Conservation (phyloP, 768 basidiomycete species). For the Tephrocybe sp. region DNA sequence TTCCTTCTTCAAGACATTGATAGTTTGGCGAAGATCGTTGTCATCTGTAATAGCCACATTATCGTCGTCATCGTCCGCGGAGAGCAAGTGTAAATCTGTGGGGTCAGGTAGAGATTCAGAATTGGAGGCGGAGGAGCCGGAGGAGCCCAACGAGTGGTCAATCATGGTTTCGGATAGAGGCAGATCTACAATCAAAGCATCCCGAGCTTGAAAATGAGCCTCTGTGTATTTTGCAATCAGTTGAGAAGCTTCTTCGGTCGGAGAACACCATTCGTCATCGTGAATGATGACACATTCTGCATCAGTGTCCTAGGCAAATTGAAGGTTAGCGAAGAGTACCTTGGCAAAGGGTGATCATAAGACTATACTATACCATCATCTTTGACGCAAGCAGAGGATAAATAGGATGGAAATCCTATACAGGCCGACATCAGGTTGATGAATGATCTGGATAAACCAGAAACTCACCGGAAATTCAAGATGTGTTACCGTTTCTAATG, state of each 20-base stretch:
- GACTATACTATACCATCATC: conserved; percentile 10
- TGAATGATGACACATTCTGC: background rate
- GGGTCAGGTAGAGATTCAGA: background rate
- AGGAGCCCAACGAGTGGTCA: too few relatives aligned
- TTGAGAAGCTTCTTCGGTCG: background rate
- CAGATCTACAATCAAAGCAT: background rate
- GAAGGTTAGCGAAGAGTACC: too few relatives aligned
- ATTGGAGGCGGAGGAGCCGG: too few relatives aligned
- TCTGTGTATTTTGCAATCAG: background rate
- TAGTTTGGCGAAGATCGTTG: too few relatives aligned
- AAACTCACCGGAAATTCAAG: background rate
- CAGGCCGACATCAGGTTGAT: background rate
- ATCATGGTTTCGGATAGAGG: too few relatives aligned
- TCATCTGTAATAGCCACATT: too few relatives aligned
- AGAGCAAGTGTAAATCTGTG: too few relatives aligned
- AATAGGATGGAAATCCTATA: conserved; percentile 15
- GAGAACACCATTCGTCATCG: conserved; percentile 8
- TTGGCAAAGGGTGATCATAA: background rate
- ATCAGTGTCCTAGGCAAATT: background rate
- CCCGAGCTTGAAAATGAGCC: conserved; percentile 6
- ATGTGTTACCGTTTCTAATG: background rate
- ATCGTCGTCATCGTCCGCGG: too few relatives aligned
- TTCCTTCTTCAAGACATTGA: too few relatives aligned
- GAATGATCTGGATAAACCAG: background rate
- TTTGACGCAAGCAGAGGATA: conserved; percentile 7